Base-by-base conservation (phyloP, 768 basidiomycete genomes). In the Phylloporus sp. region DNA sequence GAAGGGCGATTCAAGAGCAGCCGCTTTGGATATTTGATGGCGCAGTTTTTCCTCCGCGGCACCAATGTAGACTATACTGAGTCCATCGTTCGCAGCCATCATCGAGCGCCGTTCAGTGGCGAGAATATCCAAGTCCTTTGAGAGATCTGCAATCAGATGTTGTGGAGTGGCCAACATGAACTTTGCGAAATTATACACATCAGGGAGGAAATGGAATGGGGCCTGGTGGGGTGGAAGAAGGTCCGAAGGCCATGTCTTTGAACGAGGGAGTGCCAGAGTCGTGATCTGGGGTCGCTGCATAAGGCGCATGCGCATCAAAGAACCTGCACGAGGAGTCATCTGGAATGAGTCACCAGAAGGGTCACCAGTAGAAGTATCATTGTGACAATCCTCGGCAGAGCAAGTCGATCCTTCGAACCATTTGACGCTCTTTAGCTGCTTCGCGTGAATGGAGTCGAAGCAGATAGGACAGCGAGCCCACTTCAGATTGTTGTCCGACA, bases 391-490 rank as follows among this genome's bases (percentile, higher is more conserved):
- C 13, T 69, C 69, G 9, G 70, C 67, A 3, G 51, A 35, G 7
- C 60, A 61, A 20, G 58, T 33, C 3, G 71, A 71, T 18, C 77
- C 78, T 50, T 89, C 84, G 55, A 82, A 83, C 86, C 91, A 98
- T 60, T 87, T 90, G 63, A 98, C 94, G 45, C 78, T 80, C 74
- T 96, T 97, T 53, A 98, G 81, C 65, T 94, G 90, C 50, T 79
- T 80, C 66, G 87, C 87, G 66, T 86, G 84, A 36, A 99, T 77
- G 11, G 92, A 87, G 71, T 98, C 96, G 59, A 86, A 90, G 66
- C 96, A 99, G 40, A 99, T 92, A 4, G 96, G 96, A 63, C 96
- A 98, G 45, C 86, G 84, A 24, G 84, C 86, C 81, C 89, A 93
- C 67, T 93, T 92, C 22, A 69, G 67, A 62, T 81, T 85, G 62